These are phyloP conservation scores for Saccharomycodes ludwigii DNA, from an alignment of 805 yeast genomes.

Conservation along the genomic window DNA sequence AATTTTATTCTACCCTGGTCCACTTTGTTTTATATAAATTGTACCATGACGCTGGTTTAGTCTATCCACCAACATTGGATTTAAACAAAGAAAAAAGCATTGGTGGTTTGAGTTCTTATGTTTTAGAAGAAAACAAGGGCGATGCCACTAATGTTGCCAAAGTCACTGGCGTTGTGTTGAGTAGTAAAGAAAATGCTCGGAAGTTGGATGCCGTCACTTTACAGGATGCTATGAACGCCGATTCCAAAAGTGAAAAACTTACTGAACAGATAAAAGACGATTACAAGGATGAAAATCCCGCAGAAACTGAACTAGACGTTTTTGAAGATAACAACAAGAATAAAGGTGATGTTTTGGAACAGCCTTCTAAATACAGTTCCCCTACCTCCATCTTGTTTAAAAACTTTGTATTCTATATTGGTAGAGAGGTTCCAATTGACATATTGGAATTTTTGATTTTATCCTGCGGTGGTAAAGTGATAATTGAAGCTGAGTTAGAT, in stretches of 20 bases:
- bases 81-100: slow-evolving; percentile 61
- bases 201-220: slow-evolving; percentile 33
- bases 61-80: slow-evolving; percentile 86
- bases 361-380: slow-evolving; percentile 51
- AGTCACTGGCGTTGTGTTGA: slow-evolving; percentile 6
- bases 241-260: slow-evolving; percentile 25
- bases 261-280: slow-evolving; percentile 22
- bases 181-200: slow-evolving; percentile 17
- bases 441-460: slow-evolving; percentile 77
- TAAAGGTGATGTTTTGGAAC: slow-evolving; percentile 55
- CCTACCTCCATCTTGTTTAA: slow-evolving; percentile 57
- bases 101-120: slow-evolving; percentile 80
- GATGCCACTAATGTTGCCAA: slow-evolving; percentile 17
- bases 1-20: slow-evolving; percentile 83
- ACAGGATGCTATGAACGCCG: slow-evolving; percentile 35
- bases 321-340: slow-evolving; percentile 54
- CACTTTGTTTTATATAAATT: slow-evolving; percentile 80
- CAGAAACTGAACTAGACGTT: slow-evolving; percentile 48
- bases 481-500: slow-evolving; percentile 81
- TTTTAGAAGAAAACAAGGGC: slow-evolving; percentile 42
- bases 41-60: slow-evolving; percentile 72
- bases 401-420: slow-evolving; percentile 70
- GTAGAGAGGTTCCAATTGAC: slow-evolving; percentile 93
- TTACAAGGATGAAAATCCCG: slow-evolving; percentile 28
- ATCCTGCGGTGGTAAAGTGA: slow-evolving; percentile 74